These are phyloP conservation scores for Penicillium glabrum DNA, from an alignment of 2,329 filamentous ascomycete genomes.

Conservation along the genomic window DNA sequence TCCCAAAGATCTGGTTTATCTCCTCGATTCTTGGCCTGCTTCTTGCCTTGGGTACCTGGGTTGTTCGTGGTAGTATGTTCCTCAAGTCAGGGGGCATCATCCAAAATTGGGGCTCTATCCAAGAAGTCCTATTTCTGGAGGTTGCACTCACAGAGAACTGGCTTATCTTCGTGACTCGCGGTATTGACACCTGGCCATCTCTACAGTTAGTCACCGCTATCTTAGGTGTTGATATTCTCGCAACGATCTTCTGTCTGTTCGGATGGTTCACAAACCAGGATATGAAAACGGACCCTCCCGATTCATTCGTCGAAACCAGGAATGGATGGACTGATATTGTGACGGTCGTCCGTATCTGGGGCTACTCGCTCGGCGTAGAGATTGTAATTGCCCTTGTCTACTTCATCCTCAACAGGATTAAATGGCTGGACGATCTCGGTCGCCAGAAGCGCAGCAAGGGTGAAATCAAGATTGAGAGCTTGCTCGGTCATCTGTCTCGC, in stretches of 20 bases:
- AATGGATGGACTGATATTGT: slow-evolving; percentile 62
- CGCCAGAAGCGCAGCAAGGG: slow-evolving; percentile 48
- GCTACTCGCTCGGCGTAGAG: slow-evolving; percentile 51
- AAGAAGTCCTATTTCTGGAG: slow-evolving; percentile 82
- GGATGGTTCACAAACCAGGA: slow-evolving; percentile 66
- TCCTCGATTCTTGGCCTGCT: slow-evolving; percentile 59
- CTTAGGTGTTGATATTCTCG: slow-evolving; percentile 67
- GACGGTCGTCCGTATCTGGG: slow-evolving; percentile 53
- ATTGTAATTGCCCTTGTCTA: slow-evolving; percentile 54
- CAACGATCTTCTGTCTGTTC: slow-evolving; percentile 74
- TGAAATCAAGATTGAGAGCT: slow-evolving; percentile 52
- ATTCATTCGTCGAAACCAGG: slow-evolving; percentile 33
- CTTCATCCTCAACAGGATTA: slow-evolving; percentile 46
- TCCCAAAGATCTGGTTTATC: slow-evolving; percentile 81
- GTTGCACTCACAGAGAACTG: slow-evolving; percentile 92
- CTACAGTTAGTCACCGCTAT: slow-evolving; percentile 72
- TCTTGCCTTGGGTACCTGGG: slow-evolving; percentile 71
- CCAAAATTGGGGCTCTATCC: slow-evolving; percentile 71
- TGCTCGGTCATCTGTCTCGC: slow-evolving; percentile 50
- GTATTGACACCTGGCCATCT: slow-evolving; percentile 70
- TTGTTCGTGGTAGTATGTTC: slow-evolving; percentile 70
- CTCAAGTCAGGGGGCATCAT: slow-evolving; percentile 69
- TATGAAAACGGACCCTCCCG: slow-evolving; percentile 31
- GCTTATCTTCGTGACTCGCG: slow-evolving; percentile 94
- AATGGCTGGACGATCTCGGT: slow-evolving; percentile 49